Conservation (phyloP, 1,139 yeast species). For the Yamadazyma atmosphaerica region DNA sequence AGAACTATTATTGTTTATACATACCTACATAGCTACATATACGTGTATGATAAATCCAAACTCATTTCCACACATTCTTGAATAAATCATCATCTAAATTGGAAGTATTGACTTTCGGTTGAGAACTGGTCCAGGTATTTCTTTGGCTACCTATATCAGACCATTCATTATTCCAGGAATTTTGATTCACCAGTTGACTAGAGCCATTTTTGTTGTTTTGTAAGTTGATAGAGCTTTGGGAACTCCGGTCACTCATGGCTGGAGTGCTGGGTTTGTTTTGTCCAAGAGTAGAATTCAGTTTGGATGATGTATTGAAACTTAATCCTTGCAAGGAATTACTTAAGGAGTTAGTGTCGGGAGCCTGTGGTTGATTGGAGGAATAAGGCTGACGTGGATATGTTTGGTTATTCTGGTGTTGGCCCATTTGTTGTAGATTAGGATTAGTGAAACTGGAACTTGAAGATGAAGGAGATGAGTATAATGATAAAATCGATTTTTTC, state of each 20-base stretch:
- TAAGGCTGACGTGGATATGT: too few relatives aligned
- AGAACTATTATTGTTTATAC: too few relatives aligned
- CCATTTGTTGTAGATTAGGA: slow-evolving; percentile 16
- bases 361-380: slow-evolving; percentile 3
- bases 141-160: slow-evolving; percentile 19
- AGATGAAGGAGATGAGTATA: slow-evolving; percentile 72
- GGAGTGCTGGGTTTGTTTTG: background rate
- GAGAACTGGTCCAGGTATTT: slow-evolving; percentile 4
- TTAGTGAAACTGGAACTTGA: slow-evolving; percentile 36
- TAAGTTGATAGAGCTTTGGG: slow-evolving; percentile 9
- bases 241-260: slow-evolving; percentile 2
- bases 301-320: slow-evolving; percentile 20
- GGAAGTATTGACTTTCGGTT: slow-evolving; percentile 8
- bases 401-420: slow-evolving; percentile 3
- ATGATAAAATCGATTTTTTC: slow-evolving; percentile 85
- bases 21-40: background rate
- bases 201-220: background rate
- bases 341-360: slow-evolving; percentile 21
- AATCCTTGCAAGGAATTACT: slow-evolving; percentile 38
- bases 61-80: slow-evolving; percentile 60
- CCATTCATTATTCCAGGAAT: slow-evolving; percentile 42
- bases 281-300: slow-evolving; percentile 4
- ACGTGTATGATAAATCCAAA: too few relatives aligned
- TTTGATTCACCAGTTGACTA: slow-evolving; percentile 7
- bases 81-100: slow-evolving; percentile 45